Base-by-base conservation (phyloP, 371 early-diverging fungal genomes). In the Circinella umbellata region DNA sequence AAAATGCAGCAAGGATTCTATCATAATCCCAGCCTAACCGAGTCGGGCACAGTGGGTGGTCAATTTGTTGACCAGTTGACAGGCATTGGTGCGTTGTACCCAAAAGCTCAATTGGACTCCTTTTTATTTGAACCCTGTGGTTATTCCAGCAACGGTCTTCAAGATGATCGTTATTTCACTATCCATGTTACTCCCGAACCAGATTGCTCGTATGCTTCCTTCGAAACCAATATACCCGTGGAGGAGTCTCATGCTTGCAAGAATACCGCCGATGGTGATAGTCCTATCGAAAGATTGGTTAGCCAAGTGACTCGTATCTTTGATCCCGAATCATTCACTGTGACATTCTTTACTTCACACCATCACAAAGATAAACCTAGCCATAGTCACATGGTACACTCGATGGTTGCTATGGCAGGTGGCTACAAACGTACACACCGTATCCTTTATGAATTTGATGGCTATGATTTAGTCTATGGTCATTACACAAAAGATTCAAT, bases 121-220 rank as follows among this genome's bases (percentile, higher is more conserved):
- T 95, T 83, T 76, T 73, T 96, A 72, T 98, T 97, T 80, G 88
- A 92, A 63, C 98, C 98, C 6, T 97, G 97, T 76, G 98, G 98
- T 5, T 97, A 95, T 75, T 96, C 96, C 27, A 87, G 93, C 75
- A 98, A 98, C 70, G 97, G 94, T 1, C 76, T 97, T 27, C 87
- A 87, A 57, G 80, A 85, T 27, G 90, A 89, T 63, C 90, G 93
- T 68, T 98, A 97, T 79, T 97, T 89, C 76, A 97, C 95, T 38
- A 92, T 96, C 76, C 98, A 98, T 72, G 97, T 97, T 20, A 97
- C 98, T 34, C 98, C 98, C 8, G 98, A 98, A 77, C 92, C 89
- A n/a, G 83, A 84, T 68, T 98, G 96, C 88, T 96, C 97, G 20
- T 98, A 96, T 73, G 98, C 98, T 17, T 94, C 94, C n/a, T 96